These are phyloP conservation scores for Parsonsia alboflavescens DNA, from an alignment of 257 asterid species.

Conservation along the genomic window DNA sequence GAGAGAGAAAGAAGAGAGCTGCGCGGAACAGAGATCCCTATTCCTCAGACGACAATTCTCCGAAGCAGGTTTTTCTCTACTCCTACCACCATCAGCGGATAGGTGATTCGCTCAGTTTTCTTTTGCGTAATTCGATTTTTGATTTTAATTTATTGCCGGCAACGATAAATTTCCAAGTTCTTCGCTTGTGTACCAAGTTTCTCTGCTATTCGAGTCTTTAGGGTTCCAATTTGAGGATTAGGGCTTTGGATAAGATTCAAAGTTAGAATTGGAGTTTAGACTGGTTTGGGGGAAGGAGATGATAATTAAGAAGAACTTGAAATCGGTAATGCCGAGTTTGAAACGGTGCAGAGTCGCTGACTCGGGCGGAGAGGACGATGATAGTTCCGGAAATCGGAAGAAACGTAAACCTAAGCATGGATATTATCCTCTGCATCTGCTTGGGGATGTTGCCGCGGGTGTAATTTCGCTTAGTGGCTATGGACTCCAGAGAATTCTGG, in stretches of 20 bases:
- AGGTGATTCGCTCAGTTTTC: slow-evolving; percentile 11
- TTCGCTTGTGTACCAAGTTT: slow-evolving; percentile 14
- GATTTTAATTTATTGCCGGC: not conserved
- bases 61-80: slow-evolving; percentile 36
- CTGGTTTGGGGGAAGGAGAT: slow-evolving; percentile 25
- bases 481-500: slow-evolving; percentile 40
- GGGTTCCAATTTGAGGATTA: slow-evolving; percentile 34
- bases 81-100: slow-evolving; percentile 22
- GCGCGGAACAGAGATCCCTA: slow-evolving; percentile 62
- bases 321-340: slow-evolving; percentile 93
- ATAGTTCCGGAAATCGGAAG: slow-evolving; percentile 54
- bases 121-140: not conserved
- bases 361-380: slow-evolving; percentile 64
- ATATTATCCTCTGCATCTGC: slow-evolving; percentile 59
- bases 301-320: slow-evolving; percentile 86
- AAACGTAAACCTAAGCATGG: slow-evolving; percentile 48
- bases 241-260: slow-evolving; percentile 33
- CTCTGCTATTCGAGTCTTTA: slow-evolving; percentile 9
- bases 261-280: slow-evolving; percentile 10
- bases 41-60: slow-evolving; percentile 27
- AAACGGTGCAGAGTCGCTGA: slow-evolving; percentile 70
- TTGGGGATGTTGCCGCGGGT: slow-evolving; percentile 69
- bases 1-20: slow-evolving; percentile 22
- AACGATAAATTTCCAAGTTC: not conserved
- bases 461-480: slow-evolving; percentile 51